Conservation (phyloP, 106 monocot genomes). For the Narthecium ossifragum region DNA sequence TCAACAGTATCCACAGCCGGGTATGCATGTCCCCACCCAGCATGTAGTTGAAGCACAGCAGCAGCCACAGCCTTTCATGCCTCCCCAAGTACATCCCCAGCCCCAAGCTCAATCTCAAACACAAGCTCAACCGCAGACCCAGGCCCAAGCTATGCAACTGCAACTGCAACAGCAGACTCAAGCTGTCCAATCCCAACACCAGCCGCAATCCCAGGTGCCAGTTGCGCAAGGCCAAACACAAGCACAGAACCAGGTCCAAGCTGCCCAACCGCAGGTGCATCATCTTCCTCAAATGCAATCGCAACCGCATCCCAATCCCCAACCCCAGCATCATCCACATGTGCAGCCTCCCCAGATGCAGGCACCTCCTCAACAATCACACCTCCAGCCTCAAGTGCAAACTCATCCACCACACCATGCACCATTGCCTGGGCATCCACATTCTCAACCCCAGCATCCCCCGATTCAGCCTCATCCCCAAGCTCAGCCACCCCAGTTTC, state of each 20-base stretch:
- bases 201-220: slow-evolving; percentile 11
- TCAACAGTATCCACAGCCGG: background rate
- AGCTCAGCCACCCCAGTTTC: slow-evolving; percentile 15
- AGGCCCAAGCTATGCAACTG: background rate
- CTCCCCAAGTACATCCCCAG: background rate
- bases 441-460: slow-evolving; percentile 10
- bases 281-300: slow-evolving; percentile 6
- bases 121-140: slow-evolving; percentile 3
- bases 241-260: no score
- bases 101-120: background rate
- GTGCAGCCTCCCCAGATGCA: slow-evolving; percentile 20
- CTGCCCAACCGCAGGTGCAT: slow-evolving; percentile 15
- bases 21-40: slow-evolving; percentile 9
- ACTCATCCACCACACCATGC: slow-evolving; percentile 5
- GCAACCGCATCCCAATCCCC: slow-evolving; percentile 15
- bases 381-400: background rate
- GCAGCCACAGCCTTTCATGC: background rate
- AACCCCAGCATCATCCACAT: slow-evolving; percentile 17
- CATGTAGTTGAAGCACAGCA: slow-evolving; percentile 10
- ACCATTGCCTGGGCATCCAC: slow-evolving; percentile 10
- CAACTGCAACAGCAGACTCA: background rate
- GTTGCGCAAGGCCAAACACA: slow-evolving; percentile 7
- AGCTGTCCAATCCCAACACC: slow-evolving; percentile 14
- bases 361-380: slow-evolving; percentile 6
- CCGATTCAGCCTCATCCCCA: slow-evolving; percentile 19